phyloP scores from a whole-genome alignment of 352 stramenopile genomes.

The Phytopythium helicoides region DNA sequence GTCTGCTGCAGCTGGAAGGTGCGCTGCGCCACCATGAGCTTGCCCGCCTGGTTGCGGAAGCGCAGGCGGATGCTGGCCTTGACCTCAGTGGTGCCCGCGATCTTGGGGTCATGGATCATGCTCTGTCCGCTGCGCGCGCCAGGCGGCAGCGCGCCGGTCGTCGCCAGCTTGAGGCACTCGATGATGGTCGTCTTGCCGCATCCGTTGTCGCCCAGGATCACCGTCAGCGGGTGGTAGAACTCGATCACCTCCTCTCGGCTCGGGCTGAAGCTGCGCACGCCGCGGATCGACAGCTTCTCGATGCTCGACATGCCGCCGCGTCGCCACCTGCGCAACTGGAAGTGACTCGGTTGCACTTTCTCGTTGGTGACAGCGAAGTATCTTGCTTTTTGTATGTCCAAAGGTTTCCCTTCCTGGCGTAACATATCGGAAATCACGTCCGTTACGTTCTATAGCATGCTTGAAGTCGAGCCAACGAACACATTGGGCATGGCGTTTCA shows the following conservation, averaged over 20 bases:
- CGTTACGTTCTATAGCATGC: no score
- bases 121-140: conserved; percentile 86
- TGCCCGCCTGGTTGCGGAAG: conserved; percentile 91
- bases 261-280: conserved; percentile 97
- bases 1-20: conserved; percentile 95
- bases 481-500: no score
- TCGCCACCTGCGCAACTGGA: no score
- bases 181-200: conserved; percentile 99
- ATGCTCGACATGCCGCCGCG: conserved; percentile 92
- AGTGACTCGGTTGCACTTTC: not conserved
- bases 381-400: no score
- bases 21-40: conserved; percentile 91
- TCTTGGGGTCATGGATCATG: conserved; percentile 97
- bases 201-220: conserved; percentile 97
- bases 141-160: conserved; percentile 94
- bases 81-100: conserved; percentile 90
- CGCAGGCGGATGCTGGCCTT: conserved; percentile 87
- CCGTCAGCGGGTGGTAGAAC: conserved; percentile 99
- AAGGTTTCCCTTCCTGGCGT: no score
- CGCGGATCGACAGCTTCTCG: conserved; percentile 98
- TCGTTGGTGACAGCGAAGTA: no score
- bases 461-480: no score
- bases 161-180: conserved; percentile 98
- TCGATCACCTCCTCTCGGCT: conserved; percentile 95
- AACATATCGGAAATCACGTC: no score